Evolutionary conservation across 2,329 filamentous ascomycete genomes (phyloP), one percentile per base, ranked within the genome.

Genomic region (Alternaria viburni): DNA sequence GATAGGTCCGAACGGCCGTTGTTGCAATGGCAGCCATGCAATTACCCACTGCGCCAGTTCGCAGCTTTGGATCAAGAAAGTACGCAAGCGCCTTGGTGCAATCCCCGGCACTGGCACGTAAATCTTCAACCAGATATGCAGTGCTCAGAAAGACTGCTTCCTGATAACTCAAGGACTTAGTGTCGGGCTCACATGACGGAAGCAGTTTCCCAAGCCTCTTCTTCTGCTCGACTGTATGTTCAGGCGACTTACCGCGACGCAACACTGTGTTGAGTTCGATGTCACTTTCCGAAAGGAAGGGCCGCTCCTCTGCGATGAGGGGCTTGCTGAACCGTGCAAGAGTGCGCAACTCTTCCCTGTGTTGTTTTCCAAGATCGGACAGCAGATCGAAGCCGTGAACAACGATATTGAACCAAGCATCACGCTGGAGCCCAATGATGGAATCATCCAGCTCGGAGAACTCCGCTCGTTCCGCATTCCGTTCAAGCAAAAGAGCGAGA

Each of bases 391-490:
- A 97, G 5, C 94, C 96, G 78, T 99, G 96, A 1, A 97, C 91
- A 21, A 94, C 92, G 66, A 98, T 93, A 74, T 99, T 99, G 82
- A 97, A 98, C 96, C 96, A 99, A 6, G 93, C 93, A 83, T 99
- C 94, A 56, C 95, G 90, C 69, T 96, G 87, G 60, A 96, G 82
- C 25, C 88, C 87, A 65, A 91, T 87, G 8, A 89, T 88, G 6
- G 75, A 75, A 30, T 85, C 74, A 28, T 81, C 76, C 13, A 83
- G 78, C 43, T 81, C 76, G 19, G 80, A 72, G 62, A 95, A 89
- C 55, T 94, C 91, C 56, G 91, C 87, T 58, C 81, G 81, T 60
- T 66, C 69, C 57, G 67, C 74, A 59, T 76, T 80, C 58, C 78
- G 77, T 9, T 93, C 90, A 79, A 97, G 91, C 56, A 99, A 86